These are phyloP conservation scores for Gnaphalium uliginosum DNA, from an alignment of 129 eudicot species.

Conservation along the genomic window DNA sequence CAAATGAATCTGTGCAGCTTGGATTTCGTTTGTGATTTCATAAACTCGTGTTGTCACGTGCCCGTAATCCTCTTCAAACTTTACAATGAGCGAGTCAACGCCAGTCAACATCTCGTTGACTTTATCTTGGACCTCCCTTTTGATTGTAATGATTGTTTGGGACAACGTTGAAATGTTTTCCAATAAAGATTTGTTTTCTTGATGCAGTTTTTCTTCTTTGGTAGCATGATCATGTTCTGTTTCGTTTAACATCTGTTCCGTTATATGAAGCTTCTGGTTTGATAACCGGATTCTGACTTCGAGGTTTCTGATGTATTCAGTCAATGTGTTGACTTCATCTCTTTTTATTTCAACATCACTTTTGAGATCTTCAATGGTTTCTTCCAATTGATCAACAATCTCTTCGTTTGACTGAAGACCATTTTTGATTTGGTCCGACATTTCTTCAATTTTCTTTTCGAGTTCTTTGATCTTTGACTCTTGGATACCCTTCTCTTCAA, in stretches of 20 bases:
- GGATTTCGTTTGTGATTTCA: conserved; percentile 59
- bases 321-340: conserved; percentile 62
- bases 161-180: conserved; percentile 48
- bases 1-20: conserved; percentile 45
- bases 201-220: conserved; percentile 54
- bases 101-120: conserved; percentile 43
- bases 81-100: conserved; percentile 53
- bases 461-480: conserved; percentile 28
- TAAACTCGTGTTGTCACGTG: conserved; percentile 54
- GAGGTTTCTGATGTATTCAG: conserved; percentile 56
- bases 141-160: conserved; percentile 38
- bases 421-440: conserved; percentile 36
- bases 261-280: conserved; percentile 80
- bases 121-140: conserved; percentile 49
- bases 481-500: conserved; percentile 45
- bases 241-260: conserved; percentile 72
- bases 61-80: conserved; percentile 82
- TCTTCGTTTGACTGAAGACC: conserved; percentile 41
- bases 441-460: conserved; percentile 44
- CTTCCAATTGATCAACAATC: conserved; percentile 50
- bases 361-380: conserved; percentile 65
- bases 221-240: conserved; percentile 56
- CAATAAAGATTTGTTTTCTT: conserved; percentile 53
- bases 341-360: conserved; percentile 71
- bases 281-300: conserved; percentile 84